phyloP scores from a whole-genome alignment of 176 grass and related monocot genomes.

The Hyparrhenia diplandra region DNA sequence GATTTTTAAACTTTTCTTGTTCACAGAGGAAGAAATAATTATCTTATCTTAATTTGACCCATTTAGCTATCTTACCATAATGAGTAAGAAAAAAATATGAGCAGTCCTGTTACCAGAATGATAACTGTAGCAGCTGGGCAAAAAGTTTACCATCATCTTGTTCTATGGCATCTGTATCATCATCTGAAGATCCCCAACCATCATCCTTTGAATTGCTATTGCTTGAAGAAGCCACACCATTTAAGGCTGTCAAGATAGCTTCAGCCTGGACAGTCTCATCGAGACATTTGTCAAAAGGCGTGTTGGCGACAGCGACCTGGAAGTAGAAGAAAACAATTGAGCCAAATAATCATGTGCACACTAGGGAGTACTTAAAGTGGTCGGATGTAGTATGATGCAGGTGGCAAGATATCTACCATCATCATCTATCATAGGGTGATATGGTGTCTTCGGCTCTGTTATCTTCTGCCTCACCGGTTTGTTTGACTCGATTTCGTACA shows the following conservation, averaged over 20 bases:
- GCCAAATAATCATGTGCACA: not conserved
- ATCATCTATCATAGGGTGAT: conserved; percentile 90
- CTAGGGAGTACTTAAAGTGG: conserved; percentile 7
- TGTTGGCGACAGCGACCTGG: conserved; percentile 47
- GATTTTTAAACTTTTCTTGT: not conserved
- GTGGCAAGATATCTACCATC: conserved; percentile 59
- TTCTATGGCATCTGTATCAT: conserved; percentile 70
- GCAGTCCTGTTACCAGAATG: not conserved
- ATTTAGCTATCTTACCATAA: not conserved
- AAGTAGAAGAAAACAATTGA: conserved; percentile 33
- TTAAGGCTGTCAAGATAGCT: conserved; percentile 78
- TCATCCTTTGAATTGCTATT: conserved; percentile 49
- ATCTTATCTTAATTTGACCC: not conserved
- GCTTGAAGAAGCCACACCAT: conserved; percentile 76
- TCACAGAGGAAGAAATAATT: not conserved
- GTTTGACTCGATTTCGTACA: conserved; percentile 94
- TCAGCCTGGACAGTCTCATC: conserved; percentile 73
- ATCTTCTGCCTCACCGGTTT: conserved; percentile 97
- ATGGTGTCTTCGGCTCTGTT: conserved; percentile 96
- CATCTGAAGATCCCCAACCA: conserved; percentile 78
- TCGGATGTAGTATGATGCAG: not conserved
- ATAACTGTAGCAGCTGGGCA: not conserved
- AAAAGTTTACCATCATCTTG: conserved; percentile 66
- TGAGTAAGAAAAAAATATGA: not conserved
- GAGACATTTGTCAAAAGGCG: conserved; percentile 82